phyloP scores from a whole-genome alignment of 345 rosid species.

The Barbarea vulgaris region DNA sequence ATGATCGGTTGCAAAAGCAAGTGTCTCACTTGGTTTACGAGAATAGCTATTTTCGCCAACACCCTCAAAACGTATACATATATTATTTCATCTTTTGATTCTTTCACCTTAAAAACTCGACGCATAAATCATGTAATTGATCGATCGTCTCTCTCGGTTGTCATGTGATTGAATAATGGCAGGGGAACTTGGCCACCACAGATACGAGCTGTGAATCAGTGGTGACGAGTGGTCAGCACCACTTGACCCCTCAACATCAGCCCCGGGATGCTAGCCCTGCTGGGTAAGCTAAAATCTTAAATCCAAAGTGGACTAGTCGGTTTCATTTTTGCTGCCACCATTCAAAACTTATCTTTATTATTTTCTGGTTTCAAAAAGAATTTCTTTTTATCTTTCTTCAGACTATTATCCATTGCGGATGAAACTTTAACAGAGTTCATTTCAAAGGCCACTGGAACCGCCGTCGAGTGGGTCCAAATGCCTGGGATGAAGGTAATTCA shows the following conservation, averaged over 20 bases:
- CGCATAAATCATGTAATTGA: conserved; percentile 10
- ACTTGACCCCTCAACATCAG: conserved; percentile 74
- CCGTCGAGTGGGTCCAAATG: conserved; percentile 99
- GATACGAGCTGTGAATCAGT: conserved; percentile 98
- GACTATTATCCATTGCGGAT: conserved; percentile 94
- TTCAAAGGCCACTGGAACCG: conserved; percentile 99
- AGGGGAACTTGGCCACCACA: conserved; percentile 66
- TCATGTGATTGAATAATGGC: neutral
- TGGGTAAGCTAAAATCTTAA: conserved; percentile 57
- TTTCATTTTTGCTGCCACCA: neutral
- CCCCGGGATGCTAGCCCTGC: conserved; percentile 98
- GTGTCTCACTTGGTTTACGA: conserved; percentile 96
- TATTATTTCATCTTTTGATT: conserved; percentile 25
- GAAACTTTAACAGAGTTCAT: conserved; percentile 99
- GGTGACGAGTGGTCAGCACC: conserved; percentile 91
- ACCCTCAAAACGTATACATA: conserved; percentile 63
- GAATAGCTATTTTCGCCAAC: conserved; percentile 90
- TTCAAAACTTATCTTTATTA: neutral
- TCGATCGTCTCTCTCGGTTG: neutral
- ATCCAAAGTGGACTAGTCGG: neutral
- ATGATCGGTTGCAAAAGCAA: conserved; percentile 96
- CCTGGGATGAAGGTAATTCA: conserved; percentile 85
- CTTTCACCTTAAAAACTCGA: conserved; percentile 15
- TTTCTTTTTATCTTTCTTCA: conserved; percentile 5
- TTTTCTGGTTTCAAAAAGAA: neutral